Percentiles rank a stretch among this genome's conserved stretches.
Conservation (phyloP, 345 rosid species). For the Arabidopsis suecica region DNA sequence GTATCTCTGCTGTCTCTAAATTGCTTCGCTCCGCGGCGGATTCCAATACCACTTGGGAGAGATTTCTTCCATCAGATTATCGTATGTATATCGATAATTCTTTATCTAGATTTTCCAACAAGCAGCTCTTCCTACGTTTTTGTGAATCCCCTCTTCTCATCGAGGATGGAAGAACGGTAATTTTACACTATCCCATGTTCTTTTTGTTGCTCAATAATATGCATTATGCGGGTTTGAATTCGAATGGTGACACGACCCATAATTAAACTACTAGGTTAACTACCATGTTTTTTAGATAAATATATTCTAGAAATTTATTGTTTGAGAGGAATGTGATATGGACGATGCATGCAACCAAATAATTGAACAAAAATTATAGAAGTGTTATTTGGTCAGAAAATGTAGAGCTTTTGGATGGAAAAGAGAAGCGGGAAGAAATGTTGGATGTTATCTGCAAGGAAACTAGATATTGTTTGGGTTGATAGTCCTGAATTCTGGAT, state of each 20-base stretch:
- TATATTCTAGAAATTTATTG: neutral
- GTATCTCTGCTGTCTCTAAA: conserved; percentile 41
- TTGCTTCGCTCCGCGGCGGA: conserved; percentile 35
- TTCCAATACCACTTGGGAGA: conserved; percentile 48
- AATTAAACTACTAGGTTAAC: no score
- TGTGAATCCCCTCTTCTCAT: conserved; percentile 43
- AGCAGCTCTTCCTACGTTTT: conserved; percentile 46
- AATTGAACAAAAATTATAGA: neutral
- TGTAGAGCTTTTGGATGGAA: conserved; percentile 51
- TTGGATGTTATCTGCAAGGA: conserved; percentile 56
- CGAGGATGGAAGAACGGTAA: conserved; percentile 52
- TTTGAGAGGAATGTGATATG: neutral
- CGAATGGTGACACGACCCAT: neutral
- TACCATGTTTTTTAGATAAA: neutral
- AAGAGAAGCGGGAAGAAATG: conserved; percentile 53
- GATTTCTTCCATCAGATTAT: conserved; percentile 43
- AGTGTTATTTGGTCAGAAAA: neutral
- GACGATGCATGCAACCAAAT: neutral
- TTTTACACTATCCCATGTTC: neutral
- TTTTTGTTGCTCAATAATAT: neutral
- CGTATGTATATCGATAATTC: conserved; percentile 8
- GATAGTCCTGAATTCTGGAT: conserved; percentile 51
- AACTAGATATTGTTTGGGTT: conserved; percentile 53
- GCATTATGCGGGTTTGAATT: neutral
- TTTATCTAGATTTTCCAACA: conserved; percentile 37